Evolutionary conservation across 2,329 filamentous ascomycete genomes (phyloP).

Genomic region (Ophiocordyceps australis): DNA sequence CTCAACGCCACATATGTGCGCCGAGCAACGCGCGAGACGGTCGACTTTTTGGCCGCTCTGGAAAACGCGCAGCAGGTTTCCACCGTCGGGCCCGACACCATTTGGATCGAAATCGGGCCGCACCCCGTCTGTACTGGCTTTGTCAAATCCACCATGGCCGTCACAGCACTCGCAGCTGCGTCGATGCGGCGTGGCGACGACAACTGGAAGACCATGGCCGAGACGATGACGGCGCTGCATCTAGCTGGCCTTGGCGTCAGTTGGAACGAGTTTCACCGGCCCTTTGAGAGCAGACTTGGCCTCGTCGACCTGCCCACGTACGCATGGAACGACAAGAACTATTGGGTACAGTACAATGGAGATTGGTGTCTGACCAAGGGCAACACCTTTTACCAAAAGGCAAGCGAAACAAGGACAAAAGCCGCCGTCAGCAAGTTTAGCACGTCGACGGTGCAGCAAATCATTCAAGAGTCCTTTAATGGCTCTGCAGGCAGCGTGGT

Average conservation of each 20-base stretch:
- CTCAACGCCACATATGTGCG: conserved; percentile 2
- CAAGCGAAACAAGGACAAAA: too few relatives aligned
- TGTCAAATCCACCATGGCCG: conserved; percentile 40
- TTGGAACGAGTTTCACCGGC: conserved; percentile 51
- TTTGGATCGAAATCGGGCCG: conserved; percentile 52
- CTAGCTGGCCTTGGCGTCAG: conserved; percentile 19
- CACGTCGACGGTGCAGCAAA: conserved; percentile 14
- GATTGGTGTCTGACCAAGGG: conserved; percentile 56
- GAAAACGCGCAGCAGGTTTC: not conserved
- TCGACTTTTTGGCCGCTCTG: conserved; percentile 11
- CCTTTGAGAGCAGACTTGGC: conserved; percentile 18
- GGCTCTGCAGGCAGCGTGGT: conserved; percentile 9
- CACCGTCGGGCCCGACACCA: not conserved
- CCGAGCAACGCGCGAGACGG: conserved; percentile 1
- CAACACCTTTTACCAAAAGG: conserved; percentile 35
- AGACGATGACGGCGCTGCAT: conserved; percentile 38
- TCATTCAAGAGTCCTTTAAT: conserved; percentile 14
- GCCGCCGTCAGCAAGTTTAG: too few relatives aligned
- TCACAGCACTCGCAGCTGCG: conserved; percentile 30
- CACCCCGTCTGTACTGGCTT: conserved; percentile 46
- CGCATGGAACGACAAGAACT: conserved; percentile 55
- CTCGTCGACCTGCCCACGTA: conserved; percentile 51
- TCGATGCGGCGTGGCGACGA: conserved; percentile 47
- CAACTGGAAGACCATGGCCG: conserved; percentile 38
- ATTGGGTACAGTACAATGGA: conserved; percentile 45